These are phyloP conservation scores for Lipomyces yamadae DNA, from an alignment of 805 yeast species.

Conservation along the genomic window DNA sequence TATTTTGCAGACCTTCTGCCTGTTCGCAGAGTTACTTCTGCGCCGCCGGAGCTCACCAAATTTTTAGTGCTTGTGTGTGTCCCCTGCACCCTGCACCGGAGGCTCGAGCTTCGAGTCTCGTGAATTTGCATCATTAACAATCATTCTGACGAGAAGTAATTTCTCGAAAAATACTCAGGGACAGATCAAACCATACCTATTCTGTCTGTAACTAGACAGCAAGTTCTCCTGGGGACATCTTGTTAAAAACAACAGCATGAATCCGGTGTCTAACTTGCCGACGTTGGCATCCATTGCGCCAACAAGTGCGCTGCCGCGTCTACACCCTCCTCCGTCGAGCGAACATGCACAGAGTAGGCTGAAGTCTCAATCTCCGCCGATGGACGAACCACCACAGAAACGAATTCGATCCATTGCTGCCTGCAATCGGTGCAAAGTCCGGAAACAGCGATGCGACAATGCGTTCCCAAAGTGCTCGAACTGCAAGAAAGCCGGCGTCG, in stretches of 20 bases:
- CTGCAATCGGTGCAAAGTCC: slow-evolving; percentile 76
- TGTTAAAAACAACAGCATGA: not conserved
- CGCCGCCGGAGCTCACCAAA: no score
- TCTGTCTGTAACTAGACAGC: not conserved
- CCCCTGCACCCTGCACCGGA: no score
- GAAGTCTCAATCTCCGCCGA: slow-evolving; percentile 1
- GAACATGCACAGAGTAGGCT: not conserved
- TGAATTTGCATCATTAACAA: not conserved
- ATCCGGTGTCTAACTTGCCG: not conserved
- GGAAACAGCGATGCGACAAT: slow-evolving; percentile 69
- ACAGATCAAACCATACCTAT: not conserved
- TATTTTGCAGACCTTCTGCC: no score
- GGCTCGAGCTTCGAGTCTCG: not conserved
- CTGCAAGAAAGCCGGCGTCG: slow-evolving; percentile 65
- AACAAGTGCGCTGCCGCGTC: not conserved
- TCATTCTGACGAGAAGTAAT: not conserved
- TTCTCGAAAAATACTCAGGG: not conserved
- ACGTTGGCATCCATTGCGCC: not conserved
- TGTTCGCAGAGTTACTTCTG: no score
- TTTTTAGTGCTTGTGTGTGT: no score
- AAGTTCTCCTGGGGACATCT: not conserved
- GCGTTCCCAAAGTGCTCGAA: slow-evolving; percentile 65
- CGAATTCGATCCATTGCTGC: slow-evolving; percentile 64
- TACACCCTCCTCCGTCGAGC: not conserved
- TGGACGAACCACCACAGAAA: slow-evolving; percentile 20